Evolutionary conservation across 345 rosid genomes (phyloP).

Genomic region (Populus pruinosa): DNA sequence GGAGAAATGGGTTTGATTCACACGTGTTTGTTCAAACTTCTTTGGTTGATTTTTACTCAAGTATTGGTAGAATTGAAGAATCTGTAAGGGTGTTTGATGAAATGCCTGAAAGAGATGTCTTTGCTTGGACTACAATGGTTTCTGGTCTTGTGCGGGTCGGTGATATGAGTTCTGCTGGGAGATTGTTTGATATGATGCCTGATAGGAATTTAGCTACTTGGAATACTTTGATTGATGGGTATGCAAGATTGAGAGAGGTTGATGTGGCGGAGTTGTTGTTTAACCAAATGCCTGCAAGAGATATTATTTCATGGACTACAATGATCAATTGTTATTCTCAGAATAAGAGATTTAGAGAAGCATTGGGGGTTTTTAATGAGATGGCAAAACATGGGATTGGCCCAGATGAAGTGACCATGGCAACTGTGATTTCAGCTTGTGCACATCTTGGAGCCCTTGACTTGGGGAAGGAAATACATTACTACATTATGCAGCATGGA

Average conservation of each 20-base stretch:
- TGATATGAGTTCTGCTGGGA: conserved; percentile 44
- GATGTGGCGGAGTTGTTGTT: conserved; percentile 52
- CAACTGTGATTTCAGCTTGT: conserved; percentile 74
- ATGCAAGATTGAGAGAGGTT: conserved; percentile 44
- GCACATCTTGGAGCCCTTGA: conserved; percentile 78
- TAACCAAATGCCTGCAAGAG: conserved; percentile 54
- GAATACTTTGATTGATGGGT: conserved; percentile 78
- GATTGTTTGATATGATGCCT: conserved; percentile 52
- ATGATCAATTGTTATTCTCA: conserved; percentile 71
- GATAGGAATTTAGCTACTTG: conserved; percentile 53
- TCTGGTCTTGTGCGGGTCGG: conserved; percentile 36
- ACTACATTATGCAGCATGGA: conserved; percentile 41
- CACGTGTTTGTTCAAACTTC: conserved; percentile 66
- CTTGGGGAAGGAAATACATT: conserved; percentile 60
- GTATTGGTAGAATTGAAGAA: conserved; percentile 30
- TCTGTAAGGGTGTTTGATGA: conserved; percentile 65
- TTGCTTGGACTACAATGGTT: conserved; percentile 59
- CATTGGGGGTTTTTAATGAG: conserved; percentile 48
- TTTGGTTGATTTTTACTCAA: conserved; percentile 58
- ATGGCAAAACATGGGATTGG: conserved; percentile 45
- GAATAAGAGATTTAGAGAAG: conserved; percentile 57
- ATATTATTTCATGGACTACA: conserved; percentile 70
- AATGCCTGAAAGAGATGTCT: conserved; percentile 59
- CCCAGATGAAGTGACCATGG: conserved; percentile 69
- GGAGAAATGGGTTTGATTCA: conserved; percentile 54